These are phyloP conservation scores for Favolaschia claudopus DNA, from an alignment of 768 basidiomycete genomes.

Conservation along the genomic window DNA sequence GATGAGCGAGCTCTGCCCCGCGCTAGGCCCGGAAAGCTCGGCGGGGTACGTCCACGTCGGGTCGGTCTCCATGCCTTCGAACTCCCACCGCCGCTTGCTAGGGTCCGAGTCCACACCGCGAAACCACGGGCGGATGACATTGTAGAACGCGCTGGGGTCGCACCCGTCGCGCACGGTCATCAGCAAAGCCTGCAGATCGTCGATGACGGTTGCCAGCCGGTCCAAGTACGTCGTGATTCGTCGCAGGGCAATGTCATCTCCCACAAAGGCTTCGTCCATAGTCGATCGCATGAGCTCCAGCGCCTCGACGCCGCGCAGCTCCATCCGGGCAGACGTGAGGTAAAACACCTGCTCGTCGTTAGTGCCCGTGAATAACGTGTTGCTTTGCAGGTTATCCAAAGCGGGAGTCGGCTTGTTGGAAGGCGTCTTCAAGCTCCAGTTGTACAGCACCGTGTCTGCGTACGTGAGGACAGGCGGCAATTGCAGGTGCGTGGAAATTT, in stretches of 20 bases:
- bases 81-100: conserved; percentile 56
- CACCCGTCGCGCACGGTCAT: conserved; percentile 72
- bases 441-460: conserved; percentile 91
- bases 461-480: conserved; percentile 91
- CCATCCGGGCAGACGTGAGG: conserved; percentile 84
- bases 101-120: conserved; percentile 69
- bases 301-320: conserved; percentile 83
- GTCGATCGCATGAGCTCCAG: conserved; percentile 85
- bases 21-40: conserved; percentile 79
- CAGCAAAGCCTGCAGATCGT: conserved; percentile 67
- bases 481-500: conserved; percentile 72
- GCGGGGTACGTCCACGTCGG: conserved; percentile 50
- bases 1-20: conserved; percentile 82
- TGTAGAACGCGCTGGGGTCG: conserved; percentile 77
- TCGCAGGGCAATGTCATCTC: conserved; percentile 66
- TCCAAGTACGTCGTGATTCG: conserved; percentile 72
- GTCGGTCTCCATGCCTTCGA: conserved; percentile 64
- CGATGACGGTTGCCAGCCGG: conserved; percentile 69
- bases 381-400: conserved; percentile 66
- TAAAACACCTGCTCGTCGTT: conserved; percentile 89
- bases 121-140: conserved; percentile 82
- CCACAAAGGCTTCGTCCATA: conserved; percentile 90
- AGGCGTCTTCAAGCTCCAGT: conserved; percentile 62
- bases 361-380: conserved; percentile 79
- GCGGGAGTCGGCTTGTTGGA: conserved; percentile 42